Evolutionary conservation across 257 asterid species (phyloP), one percentile per base, ranked within the genome.

Genomic region (Salvia miltiorrhiza): DNA sequence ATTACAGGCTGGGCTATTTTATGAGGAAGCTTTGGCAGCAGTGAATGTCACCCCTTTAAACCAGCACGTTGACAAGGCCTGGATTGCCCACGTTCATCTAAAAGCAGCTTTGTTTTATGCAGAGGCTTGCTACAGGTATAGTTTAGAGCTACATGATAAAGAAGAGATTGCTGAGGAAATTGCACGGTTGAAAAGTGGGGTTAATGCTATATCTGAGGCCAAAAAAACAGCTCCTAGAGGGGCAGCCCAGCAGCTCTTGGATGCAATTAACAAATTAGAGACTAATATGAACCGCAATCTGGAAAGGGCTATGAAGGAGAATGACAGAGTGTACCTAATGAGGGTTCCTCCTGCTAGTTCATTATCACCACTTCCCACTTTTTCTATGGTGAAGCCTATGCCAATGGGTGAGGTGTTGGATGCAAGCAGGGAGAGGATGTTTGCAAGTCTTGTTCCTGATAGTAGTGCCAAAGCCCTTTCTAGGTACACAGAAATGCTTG

Each of bases 161-260:
- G 99, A 94, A 85, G 97, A 91, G 83, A 91, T 94, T 60, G 97
- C 90, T 37, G 96, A 94, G 84, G 99, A 94, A 78, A 94, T 91
- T 80, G 97, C 97, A 24, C 90, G 99, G 76, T 75, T 94, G 79
- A 91, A 89, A 83, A 85, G 91, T 84, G 99, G 97, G 73, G 21
- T 86, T 50, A 80, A 65, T 74, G 83, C 88, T 48, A 70, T 91
- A 68, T 78, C 88, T 11, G 99, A 91, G 17, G 92, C 93, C 37
- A 94, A 85, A 78, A 94, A 87, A 74, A 73, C 95, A 33, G 77
- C 96, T 54, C 86, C 97, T 12, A 89, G 80, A 79, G 96, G 97
- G 37, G 90, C 97, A 72, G 72, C 95, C 55, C 96, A 81, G 60
- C 97, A 89, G 91, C 96, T 94, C 70, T 45, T 87, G 73, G 97